Base-by-base conservation (phyloP, 768 basidiomycete genomes). In the Xanthoconium stramineum region DNA sequence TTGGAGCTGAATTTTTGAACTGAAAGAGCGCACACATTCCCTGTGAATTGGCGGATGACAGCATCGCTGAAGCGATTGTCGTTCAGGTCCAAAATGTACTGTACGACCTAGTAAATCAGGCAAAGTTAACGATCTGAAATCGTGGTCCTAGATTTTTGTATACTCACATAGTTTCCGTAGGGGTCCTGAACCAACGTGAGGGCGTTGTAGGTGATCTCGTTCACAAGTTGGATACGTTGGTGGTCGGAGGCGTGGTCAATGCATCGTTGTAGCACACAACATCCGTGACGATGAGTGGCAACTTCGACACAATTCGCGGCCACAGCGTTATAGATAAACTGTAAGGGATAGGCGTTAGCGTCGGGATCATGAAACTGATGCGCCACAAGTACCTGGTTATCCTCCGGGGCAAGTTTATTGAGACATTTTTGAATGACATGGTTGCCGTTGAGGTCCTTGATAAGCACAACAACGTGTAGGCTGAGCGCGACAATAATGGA, bases 1-100 rank as follows among this genome's bases (percentile, higher is more conserved):
- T 99, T 99, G 58, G 96, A 98, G 60, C 94, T 96, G 76, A 99
- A 99, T 76, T 99, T 99, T 73, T 99, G 97, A 15, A 98, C 96
- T 6, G 95, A 98, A 51, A 99, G 77, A 6, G 94, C 94, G 71
- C 95, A 98, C 57, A 98, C 92, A 67, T 99, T 98, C 65, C 97
- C 97, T 51, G 91, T 78, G 74, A 98, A 99, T 69, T 98, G 97
- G 60, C 96, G 87, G 65, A 98, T 98, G 63, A 99, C 91, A 47
- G 81, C 96, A 74, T 98, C 96, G 62, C 93, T 96, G 81, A 98
- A 99, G 43, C 97, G 84, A 72, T 92, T 95, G 76, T 99, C 97
- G 74, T 98, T 98, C 66, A 99, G 75, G 70, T 99, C 97, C 57
- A 99, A 83, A 58, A 98, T 97, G 71, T 99, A 99, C 83, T 99